These are phyloP conservation scores for Candida awuae DNA, from an alignment of 805 yeast genomes.

Conservation along the genomic window DNA sequence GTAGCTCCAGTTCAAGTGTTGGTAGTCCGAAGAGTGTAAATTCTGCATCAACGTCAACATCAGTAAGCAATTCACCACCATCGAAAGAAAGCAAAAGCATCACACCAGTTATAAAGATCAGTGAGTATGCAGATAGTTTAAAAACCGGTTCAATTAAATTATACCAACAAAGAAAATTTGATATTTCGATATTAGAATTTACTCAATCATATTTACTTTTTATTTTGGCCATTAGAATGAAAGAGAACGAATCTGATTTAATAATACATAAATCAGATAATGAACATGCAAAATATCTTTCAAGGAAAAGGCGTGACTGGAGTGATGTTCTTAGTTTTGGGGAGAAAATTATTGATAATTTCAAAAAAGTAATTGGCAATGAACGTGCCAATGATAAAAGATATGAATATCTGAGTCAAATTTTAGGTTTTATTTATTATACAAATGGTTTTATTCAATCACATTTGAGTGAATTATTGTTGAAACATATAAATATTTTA, in stretches of 20 bases:
- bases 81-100: too few species aligned
- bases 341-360: slow-evolving; percentile 17
- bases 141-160: slow-evolving; percentile 9
- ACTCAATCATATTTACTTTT: slow-evolving; percentile 22
- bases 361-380: slow-evolving; percentile 6
- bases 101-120: slow-evolving; percentile 9
- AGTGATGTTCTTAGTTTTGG: slow-evolving; percentile 3
- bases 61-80: too few species aligned
- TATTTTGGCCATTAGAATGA: slow-evolving; percentile 17
- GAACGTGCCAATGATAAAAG: background rate
- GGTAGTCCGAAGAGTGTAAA: background rate
- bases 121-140: slow-evolving; percentile 16
- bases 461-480: background rate
- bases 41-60: background rate
- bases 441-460: slow-evolving; percentile 9
- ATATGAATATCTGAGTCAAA: background rate
- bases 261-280: background rate
- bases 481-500: background rate
- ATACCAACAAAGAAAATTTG: slow-evolving; percentile 9
- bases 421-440: slow-evolving; percentile 11
- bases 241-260: slow-evolving; percentile 13
- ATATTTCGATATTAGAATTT: slow-evolving; percentile 17
- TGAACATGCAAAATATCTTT: slow-evolving; percentile 9
- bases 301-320: slow-evolving; percentile 9
- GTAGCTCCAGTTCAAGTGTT: background rate